These are phyloP conservation scores for Acacia crassicarpa DNA, from an alignment of 306 rosid genomes.

Conservation along the genomic window DNA sequence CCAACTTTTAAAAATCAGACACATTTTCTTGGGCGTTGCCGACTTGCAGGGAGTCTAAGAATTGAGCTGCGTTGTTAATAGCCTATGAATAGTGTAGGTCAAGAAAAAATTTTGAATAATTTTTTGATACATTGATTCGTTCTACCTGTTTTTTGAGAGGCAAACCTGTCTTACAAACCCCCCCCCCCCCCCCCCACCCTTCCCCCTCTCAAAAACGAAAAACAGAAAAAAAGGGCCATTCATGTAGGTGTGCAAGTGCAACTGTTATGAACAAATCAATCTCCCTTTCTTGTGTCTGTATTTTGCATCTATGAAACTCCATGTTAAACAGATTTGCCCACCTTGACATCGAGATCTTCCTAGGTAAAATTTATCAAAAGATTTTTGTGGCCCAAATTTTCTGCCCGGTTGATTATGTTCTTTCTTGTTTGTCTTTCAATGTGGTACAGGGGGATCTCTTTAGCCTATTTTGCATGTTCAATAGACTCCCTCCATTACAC, in stretches of 20 bases:
- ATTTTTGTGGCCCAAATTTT: slow-evolving; percentile 23
- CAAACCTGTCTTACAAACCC: background rate
- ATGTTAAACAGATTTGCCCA: slow-evolving; percentile 8
- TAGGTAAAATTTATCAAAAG: background rate
- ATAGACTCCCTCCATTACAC: slow-evolving; percentile 39
- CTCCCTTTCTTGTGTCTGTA: background rate
- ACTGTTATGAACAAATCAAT: background rate
- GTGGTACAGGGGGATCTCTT: slow-evolving; percentile 47
- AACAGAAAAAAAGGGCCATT: background rate
- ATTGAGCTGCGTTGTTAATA: background rate
- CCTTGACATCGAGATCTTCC: slow-evolving; percentile 24
- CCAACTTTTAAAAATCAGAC: background rate
- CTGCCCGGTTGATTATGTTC: slow-evolving; percentile 39
- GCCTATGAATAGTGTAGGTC: background rate
- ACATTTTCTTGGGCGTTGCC: background rate
- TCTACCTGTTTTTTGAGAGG: background rate
- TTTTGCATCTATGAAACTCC: background rate
- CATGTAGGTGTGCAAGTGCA: background rate
- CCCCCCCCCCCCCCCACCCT: background rate
- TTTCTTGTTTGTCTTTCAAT: slow-evolving; percentile 35
- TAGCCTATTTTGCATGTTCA: slow-evolving; percentile 43
- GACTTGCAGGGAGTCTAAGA: background rate
- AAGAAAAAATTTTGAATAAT: background rate
- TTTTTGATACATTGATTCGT: background rate
- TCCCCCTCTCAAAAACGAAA: too few relatives aligned